Evolutionary conservation across 305 asterid species (phyloP).

Genomic region (Rubia balearica): DNA sequence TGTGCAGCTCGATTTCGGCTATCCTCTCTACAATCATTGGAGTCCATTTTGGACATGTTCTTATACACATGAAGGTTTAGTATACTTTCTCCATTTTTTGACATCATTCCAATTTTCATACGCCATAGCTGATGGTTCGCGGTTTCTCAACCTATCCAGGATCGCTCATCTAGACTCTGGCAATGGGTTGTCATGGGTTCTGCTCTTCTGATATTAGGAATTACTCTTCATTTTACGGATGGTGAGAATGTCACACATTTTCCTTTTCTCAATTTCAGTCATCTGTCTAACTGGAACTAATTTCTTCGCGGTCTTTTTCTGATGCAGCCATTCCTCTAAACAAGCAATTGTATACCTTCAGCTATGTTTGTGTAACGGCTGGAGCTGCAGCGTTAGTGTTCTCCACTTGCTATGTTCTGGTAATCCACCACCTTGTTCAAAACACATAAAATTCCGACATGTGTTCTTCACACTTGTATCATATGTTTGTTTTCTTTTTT

Average conservation of each 20-base stretch:
- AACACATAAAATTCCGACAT: not conserved
- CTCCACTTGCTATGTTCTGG: constrained; percentile 56
- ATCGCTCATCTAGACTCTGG: constrained; percentile 50
- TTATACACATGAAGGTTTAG: constrained; percentile 52
- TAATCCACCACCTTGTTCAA: constrained; percentile 14
- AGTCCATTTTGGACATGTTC: constrained; percentile 67
- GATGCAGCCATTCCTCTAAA: constrained; percentile 68
- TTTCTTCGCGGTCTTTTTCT: not conserved
- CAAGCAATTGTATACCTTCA: constrained; percentile 69
- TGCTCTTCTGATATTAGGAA: constrained; percentile 48
- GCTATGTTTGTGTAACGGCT: constrained; percentile 69
- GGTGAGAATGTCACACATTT: constrained; percentile 30
- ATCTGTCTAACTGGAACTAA: constrained; percentile 5
- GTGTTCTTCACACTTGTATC: not conserved
- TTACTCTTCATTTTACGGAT: constrained; percentile 50
- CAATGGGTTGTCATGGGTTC: constrained; percentile 55
- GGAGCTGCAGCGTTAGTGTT: constrained; percentile 71
- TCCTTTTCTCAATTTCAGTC: not conserved
- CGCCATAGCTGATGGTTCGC: constrained; percentile 8
- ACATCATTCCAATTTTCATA: not conserved
- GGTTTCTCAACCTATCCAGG: constrained; percentile 26
- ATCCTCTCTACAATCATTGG: constrained; percentile 66
- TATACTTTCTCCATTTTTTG: not conserved
- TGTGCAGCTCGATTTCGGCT: constrained; percentile 68
- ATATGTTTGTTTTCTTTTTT: not conserved